Base-by-base conservation (phyloP, 345 rosid species). In the Salix viminalis region DNA sequence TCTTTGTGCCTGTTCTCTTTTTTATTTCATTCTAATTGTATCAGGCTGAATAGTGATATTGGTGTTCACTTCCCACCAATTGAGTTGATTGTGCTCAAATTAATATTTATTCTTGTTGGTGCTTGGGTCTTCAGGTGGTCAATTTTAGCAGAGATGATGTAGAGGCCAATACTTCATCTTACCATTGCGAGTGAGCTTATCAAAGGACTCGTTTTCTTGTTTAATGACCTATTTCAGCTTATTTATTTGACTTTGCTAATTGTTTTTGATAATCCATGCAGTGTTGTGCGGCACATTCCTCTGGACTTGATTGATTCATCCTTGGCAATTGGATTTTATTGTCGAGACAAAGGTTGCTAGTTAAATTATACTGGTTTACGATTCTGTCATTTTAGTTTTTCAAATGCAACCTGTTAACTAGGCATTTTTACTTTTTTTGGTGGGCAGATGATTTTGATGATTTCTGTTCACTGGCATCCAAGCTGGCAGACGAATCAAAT, bases 301-400 rank as follows among this genome's bases (percentile, higher is more conserved):
- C 78, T 95, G 73, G 92, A 89, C 66, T 87, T 86, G 18, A 88
- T 95, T 18, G 99, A 95, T 88, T 91, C 98, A 69, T 93, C 99
- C 21, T 75, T 93, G 75, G 99, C 99, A 42, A 84, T 96, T 5
- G 98, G 98, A 70, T 96, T 96, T 79, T 93, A 93, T 74, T 96
- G 98, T 80, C 91, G 86, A 24, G 87, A 90, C 88, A 92, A 88
- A 93, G 94, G 94, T 95, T 48, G 85, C 67, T 16, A 12, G 72
- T 77, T 67, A 32, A 65, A 46, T 56, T 73, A 21, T 13, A 26
- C 23, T 50, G 66, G 37, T 50, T 32, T 28, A 61, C 42, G 11
- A 30, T 60, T 48, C 10, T 56, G 61, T n/a, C n/a, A 56, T 56
- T 56, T 56, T 56, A 8, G 26, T 14, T 44, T 50, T 61, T 23